phyloP scores from a whole-genome alignment of 2,329 filamentous ascomycete genomes.

The Pseudocercospora ulei region DNA sequence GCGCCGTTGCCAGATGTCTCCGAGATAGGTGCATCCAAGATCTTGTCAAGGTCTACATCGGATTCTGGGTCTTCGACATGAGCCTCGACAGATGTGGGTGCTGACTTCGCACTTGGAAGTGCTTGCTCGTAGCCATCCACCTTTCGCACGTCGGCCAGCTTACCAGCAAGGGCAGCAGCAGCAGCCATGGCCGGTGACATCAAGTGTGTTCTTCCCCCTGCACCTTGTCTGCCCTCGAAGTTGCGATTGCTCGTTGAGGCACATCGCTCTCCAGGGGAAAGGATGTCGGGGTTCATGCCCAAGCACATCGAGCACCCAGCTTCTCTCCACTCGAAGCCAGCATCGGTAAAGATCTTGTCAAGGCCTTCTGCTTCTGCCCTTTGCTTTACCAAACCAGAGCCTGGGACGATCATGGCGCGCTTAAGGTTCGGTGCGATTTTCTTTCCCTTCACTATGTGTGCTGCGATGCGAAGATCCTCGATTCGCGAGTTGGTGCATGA shows the following conservation, averaged over 20 bases:
- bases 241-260: conserved; percentile 95
- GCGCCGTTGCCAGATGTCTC: conserved; percentile 52
- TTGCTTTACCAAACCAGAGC: conserved; percentile 85
- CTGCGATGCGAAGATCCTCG: conserved; percentile 83
- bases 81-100: conserved; percentile 49
- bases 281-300: conserved; percentile 98
- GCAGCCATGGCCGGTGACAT: conserved; percentile 98
- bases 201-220: conserved; percentile 79
- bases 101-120: conserved; percentile 37
- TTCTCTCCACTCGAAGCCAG: conserved; percentile 96
- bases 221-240: conserved; percentile 93
- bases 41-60: conserved; percentile 55
- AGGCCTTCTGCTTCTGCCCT: conserved; percentile 86
- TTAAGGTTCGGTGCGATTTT: conserved; percentile 82
- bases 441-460: conserved; percentile 74
- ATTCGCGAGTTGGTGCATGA: conserved; percentile 97
- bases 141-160: conserved; percentile 82
- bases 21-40: conserved; percentile 51
- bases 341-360: conserved; percentile 81
- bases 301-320: conserved; percentile 98
- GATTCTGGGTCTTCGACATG: conserved; percentile 50
- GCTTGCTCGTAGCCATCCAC: conserved; percentile 49
- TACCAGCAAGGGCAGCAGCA: conserved; percentile 78
- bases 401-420: conserved; percentile 91
- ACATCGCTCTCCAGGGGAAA: conserved; percentile 83